Evolutionary conservation across 225 moss, liverwort and hornwort genomes (phyloP).

Genomic region (Straminergon stramineum): DNA sequence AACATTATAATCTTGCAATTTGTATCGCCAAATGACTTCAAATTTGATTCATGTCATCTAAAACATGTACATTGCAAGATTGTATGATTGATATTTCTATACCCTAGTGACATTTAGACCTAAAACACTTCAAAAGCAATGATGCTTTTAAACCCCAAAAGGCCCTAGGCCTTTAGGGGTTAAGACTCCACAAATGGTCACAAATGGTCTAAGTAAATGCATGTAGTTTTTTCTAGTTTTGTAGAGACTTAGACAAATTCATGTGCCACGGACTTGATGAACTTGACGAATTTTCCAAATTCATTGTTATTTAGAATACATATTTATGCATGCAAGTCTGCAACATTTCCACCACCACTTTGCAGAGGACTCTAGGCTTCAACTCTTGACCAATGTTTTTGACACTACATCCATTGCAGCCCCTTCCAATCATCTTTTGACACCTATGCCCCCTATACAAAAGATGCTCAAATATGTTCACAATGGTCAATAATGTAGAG

Average conservation of each 20-base stretch:
- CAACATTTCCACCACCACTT: not conserved
- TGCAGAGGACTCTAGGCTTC: not conserved
- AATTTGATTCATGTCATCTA: too few relatives aligned
- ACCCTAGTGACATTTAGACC: too few relatives aligned
- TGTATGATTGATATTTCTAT: too few relatives aligned
- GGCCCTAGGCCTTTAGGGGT: too few relatives aligned
- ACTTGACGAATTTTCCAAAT: not conserved
- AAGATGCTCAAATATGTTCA: not conserved
- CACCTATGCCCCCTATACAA: accelerated
- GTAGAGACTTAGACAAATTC: not conserved
- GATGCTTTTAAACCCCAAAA: too few relatives aligned
- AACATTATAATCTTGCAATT: too few relatives aligned
- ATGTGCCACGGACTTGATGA: accelerated
- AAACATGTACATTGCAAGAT: too few relatives aligned
- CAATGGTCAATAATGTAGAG: not conserved
- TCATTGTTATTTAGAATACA: not conserved
- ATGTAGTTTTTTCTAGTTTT: not conserved
- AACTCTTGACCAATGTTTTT: not conserved
- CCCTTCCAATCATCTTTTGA: not conserved
- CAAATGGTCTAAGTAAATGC: not conserved
- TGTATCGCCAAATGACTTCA: too few relatives aligned
- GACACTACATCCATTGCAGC: not conserved
- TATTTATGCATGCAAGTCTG: not conserved
- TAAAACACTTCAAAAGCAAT: too few relatives aligned
- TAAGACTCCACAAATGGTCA: not conserved